These are phyloP conservation scores for Lophium mytilinum DNA, from an alignment of 495 filamentous ascomycete genomes.

Conservation along the genomic window DNA sequence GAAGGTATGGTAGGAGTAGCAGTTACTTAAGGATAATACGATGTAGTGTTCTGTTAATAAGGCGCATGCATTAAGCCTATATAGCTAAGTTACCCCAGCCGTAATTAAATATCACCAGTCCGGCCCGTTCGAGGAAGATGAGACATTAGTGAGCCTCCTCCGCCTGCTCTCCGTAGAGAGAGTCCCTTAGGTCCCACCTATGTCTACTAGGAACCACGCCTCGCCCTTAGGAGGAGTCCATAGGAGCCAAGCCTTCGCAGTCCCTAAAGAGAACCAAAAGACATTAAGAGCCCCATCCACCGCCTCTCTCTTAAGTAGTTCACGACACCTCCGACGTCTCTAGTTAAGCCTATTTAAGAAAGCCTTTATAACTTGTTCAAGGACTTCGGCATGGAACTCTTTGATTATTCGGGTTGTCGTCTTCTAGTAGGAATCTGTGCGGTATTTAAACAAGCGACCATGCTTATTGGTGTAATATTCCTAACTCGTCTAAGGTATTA, in stretches of 20 bases:
- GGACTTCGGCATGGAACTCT: too few species aligned
- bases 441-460: too few species aligned
- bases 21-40: too few species aligned
- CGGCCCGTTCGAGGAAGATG: conserved; percentile 10
- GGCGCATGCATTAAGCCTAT: conserved; percentile 10
- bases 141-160: conserved; percentile 12
- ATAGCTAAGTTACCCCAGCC: not conserved
- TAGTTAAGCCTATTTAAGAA: conserved; percentile 7
- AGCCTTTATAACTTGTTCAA: conserved; percentile 19
- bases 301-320: conserved; percentile 22
- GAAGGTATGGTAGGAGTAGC: too few species aligned
- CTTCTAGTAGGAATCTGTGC: too few species aligned
- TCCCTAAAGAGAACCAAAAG: not conserved
- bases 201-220: conserved; percentile 17
- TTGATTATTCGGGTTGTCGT: too few species aligned
- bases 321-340: conserved; percentile 23
- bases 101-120: conserved; percentile 12
- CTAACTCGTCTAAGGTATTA: too few species aligned
- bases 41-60: too few species aligned
- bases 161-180: conserved; percentile 14
- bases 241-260: not conserved
- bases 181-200: conserved; percentile 19
- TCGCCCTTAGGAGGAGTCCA: not conserved
- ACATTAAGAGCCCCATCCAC: conserved; percentile 12
- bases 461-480: too few species aligned